A percentile compares a stretch with the other conserved stretches of the same genome.
phyloP scores from a whole-genome alignment of 352 stramenopile species.

The Pythium insidiosum region DNA sequence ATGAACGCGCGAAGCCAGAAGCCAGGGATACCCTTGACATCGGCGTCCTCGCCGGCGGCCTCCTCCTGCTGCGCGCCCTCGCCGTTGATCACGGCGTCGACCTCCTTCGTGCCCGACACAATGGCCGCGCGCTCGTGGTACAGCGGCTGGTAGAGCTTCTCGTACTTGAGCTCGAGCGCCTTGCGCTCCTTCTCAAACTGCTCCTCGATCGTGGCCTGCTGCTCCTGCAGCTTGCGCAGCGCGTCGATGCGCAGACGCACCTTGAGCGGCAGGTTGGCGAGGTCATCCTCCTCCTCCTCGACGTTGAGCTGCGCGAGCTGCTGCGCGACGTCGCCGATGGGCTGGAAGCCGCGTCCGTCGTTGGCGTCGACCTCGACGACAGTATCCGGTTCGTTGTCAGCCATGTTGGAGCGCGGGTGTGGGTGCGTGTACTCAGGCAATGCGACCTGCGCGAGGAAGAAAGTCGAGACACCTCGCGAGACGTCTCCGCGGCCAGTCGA shows the following conservation, averaged over 20 bases:
- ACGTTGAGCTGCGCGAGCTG: conserved; percentile 26
- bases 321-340: conserved; percentile 34
- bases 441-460: too few species aligned
- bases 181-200: conserved; percentile 84
- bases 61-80: conserved; percentile 29
- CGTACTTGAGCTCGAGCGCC: conserved; percentile 79
- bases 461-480: too few species aligned
- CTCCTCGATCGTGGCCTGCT: conserved; percentile 68
- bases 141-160: conserved; percentile 83
- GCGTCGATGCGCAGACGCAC: conserved; percentile 64
- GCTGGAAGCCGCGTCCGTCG: conserved; percentile 57
- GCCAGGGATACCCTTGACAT: conserved; percentile 73
- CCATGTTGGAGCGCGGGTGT: conserved; percentile 12
- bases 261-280: conserved; percentile 57
- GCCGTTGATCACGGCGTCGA: conserved; percentile 36
- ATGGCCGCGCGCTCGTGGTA: conserved; percentile 69
- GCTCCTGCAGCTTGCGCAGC: conserved; percentile 66
- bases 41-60: conserved; percentile 28
- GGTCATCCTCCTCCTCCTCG: conserved; percentile 40
- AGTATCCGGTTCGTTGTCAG: conserved; percentile 34
- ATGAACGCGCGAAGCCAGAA: conserved; percentile 83
- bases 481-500: too few species aligned
- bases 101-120: conserved; percentile 70
- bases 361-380: conserved; percentile 56
- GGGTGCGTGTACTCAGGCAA: too few species aligned